Percentiles rank a stretch among this genome's conserved stretches.
Conservation (phyloP, 2,329 filamentous ascomycete genomes). For the Diaporthe nobilis region DNA sequence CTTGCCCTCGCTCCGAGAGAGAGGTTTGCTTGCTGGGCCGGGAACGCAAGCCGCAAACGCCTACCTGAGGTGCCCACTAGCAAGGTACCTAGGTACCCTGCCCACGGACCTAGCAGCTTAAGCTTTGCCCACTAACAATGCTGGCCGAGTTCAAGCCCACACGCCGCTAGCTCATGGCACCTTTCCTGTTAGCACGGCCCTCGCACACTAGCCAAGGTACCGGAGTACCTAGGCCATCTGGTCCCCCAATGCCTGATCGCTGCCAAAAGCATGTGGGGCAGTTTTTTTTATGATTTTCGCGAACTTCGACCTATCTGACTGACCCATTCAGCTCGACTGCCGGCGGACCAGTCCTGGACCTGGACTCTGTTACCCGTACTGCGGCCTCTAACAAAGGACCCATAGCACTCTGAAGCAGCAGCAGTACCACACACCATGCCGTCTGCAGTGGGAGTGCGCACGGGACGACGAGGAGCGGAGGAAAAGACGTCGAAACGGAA, state of each 20-base stretch:
- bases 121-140: not conserved
- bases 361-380: not conserved
- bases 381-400: not conserved
- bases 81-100: not conserved
- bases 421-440: conserved; percentile 48
- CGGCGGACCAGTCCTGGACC: not conserved
- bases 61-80: not conserved
- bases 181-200: not conserved
- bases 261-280: not conserved
- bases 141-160: rapidly evolving
- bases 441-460: conserved; percentile 46
- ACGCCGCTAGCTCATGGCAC: not conserved
- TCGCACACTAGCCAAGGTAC: not conserved
- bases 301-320: not conserved
- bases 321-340: not conserved
- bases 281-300: not conserved
- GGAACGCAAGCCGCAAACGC: not conserved
- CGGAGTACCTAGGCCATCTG: not conserved
- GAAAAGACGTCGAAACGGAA: conserved; percentile 65
- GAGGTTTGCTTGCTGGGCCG: conserved; percentile 38
- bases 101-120: not conserved
- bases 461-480: not conserved
- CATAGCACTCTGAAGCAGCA: not conserved
- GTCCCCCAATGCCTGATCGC: not conserved
- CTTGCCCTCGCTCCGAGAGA: conserved; percentile 32